Base-by-base conservation (phyloP, 768 basidiomycete genomes). In the Macrocybe gigantea region DNA sequence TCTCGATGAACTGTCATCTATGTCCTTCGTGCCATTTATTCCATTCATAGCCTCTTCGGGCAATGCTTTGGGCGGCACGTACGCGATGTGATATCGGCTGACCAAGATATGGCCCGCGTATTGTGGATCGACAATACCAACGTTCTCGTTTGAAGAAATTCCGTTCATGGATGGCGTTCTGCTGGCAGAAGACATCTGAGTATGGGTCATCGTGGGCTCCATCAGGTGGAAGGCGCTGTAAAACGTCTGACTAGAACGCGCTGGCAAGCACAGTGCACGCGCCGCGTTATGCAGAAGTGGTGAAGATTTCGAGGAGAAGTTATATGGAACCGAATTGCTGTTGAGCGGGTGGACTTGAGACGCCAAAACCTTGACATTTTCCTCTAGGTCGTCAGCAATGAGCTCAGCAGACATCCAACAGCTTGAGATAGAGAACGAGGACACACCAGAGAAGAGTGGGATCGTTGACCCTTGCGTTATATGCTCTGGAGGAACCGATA, bases 281-380 rank as follows among this genome's bases (percentile, higher is more conserved):
- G 81, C 83, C 7, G 88, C 86, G 44, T 76, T 80, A 54, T 80
- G 75, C 3, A 91, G 72, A 9, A 85, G 69, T 9, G 87, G 85
- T 4, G 69, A 82, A 30, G 75, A 62, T 2, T 75, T 61, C 0
- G 82, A 74, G 4, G 85, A 85, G 60, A 89, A 89, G 59, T 79
- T 79, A 66, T 88, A 91, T 6, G 88, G 88, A 2, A 73, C 73
- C 4, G 83, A 87, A 51, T 78, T 77, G 47, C 63, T 68, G 64
- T 90, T 85, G 33, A 90, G 67, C 6, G 89, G 88, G 55, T 91
- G 88, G 3, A 88, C 78, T 60, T 86, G 78, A 7, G 84, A 84
- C 6, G 77, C 74, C 38, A 87, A 60, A 41, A 91, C 75, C 62
- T 86, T 88, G 51, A 90, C 67, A 58, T 85, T 88, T 53, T 86